Base-by-base conservation (phyloP, 2,329 filamentous ascomycete species). In the Curvularia eragrostidis region DNA sequence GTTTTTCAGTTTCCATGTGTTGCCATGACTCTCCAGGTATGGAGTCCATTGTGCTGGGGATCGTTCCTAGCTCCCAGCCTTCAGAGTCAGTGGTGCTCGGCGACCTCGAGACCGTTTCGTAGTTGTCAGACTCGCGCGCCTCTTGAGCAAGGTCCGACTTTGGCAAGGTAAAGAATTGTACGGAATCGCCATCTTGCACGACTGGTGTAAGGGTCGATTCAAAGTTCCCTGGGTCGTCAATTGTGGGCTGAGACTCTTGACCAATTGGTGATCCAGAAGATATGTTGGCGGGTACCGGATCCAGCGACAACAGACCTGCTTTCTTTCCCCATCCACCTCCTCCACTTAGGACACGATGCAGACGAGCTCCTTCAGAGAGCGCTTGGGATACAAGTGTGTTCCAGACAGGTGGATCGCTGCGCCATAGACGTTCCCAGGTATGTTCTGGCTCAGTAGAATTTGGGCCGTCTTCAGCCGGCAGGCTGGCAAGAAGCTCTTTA, bases 281-380 rank as follows among this genome's bases (percentile, higher is more conserved):
- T 24, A 56, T 43, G 24, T 42, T 63, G 8, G 43, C 41, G 9
- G 69, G 57, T 24, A 66, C 60, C 1, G 91, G 90, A 69, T 95
- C 91, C 3, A 96, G 81, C 5, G 91, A 91, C 3, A 96, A 79
- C 0, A 96, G 79, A 0, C 91, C 91, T 67, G 89, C 87, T 73
- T 94, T 95, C 54, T 85, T 81, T 15, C 91, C 91, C 91, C 91
- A 96, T 19, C 91, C 91, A 41, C 91, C 91, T 44, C 91, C 91
- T 4, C 91, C 91, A 68, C 90, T 93, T 62, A 93, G 85, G 83
- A 80, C 76, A 52, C 77, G 78, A 64, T 80, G 77, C n/a, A 84
- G 69, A 44, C 77, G 75, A 19, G 74, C 78, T 24, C 78, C 77
- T 36, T 54, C 39, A 3, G 48, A 39, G 3, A 75, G n/a, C 7